These are phyloP conservation scores for Avicennia marina DNA, from an alignment of 257 asterid species.

Conservation along the genomic window DNA sequence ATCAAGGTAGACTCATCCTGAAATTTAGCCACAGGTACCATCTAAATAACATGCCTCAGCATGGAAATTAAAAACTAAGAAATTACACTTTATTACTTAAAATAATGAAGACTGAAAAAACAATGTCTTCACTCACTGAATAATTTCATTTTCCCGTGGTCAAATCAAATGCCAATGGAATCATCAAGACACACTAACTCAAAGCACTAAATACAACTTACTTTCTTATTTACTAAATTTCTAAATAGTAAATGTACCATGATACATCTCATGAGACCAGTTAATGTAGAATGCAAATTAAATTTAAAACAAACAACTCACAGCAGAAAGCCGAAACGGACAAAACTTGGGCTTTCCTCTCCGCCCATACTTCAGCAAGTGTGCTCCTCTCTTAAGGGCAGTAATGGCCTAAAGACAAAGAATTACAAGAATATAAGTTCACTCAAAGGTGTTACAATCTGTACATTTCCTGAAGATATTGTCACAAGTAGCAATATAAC, in stretches of 20 bases:
- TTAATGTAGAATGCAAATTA: too few relatives aligned
- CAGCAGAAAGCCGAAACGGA: constrained; percentile 87
- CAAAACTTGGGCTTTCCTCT: constrained; percentile 98
- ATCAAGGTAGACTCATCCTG: constrained; percentile 86
- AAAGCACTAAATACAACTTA: too few relatives aligned
- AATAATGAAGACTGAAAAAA: too few relatives aligned
- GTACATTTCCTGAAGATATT: constrained; percentile 1
- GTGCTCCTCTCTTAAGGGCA: constrained; percentile 87
- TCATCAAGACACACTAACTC: too few relatives aligned
- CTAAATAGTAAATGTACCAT: too few relatives aligned
- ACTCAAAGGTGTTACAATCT: constrained; percentile 20
- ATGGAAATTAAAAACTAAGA: too few relatives aligned
- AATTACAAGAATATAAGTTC: constrained; percentile 6
- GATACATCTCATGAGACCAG: too few relatives aligned
- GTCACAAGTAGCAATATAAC: not conserved
- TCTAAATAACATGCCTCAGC: constrained; percentile 9
- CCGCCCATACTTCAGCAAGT: constrained; percentile 85
- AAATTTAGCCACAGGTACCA: constrained; percentile 20
- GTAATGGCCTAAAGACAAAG: constrained; percentile 62
- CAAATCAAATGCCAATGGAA: too few relatives aligned
- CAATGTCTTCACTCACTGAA: too few relatives aligned
- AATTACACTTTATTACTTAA: too few relatives aligned
- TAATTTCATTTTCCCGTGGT: too few relatives aligned
- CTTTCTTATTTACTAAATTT: too few relatives aligned
- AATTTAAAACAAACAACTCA: constrained; percentile 27